These are phyloP conservation scores for Cryptococcus wingfieldii DNA, from an alignment of 1,284 basidiomycete genomes.

Conservation along the genomic window DNA sequence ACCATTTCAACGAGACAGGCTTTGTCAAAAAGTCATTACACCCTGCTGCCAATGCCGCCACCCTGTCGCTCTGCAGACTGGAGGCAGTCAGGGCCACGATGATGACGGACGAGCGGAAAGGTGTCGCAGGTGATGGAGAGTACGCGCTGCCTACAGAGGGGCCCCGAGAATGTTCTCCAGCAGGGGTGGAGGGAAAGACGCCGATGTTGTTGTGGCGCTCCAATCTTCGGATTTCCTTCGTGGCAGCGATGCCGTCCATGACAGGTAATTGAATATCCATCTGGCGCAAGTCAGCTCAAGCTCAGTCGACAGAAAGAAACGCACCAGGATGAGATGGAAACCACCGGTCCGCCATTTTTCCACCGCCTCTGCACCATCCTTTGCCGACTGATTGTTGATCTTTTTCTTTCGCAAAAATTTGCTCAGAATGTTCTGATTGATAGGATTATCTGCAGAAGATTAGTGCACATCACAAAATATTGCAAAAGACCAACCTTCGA, in stretches of 20 bases:
- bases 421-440: slow-evolving; percentile 94
- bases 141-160: slow-evolving; percentile 8
- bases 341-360: slow-evolving; percentile 90
- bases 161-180: slow-evolving; percentile 51
- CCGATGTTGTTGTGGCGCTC: slow-evolving; percentile 67
- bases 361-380: slow-evolving; percentile 92
- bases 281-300: slow-evolving; percentile 49
- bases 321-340: slow-evolving; percentile 91
- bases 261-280: slow-evolving; percentile 99
- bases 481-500: slow-evolving; percentile 66
- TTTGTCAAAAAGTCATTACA: slow-evolving; percentile 99
- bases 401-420: slow-evolving; percentile 95
- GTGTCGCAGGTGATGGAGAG: slow-evolving; percentile 57
- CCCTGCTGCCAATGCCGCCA: slow-evolving; percentile 90
- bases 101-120: slow-evolving; percentile 90
- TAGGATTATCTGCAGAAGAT: slow-evolving; percentile 76
- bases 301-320: neutral
- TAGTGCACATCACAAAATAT: slow-evolving; percentile 6
- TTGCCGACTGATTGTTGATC: slow-evolving; percentile 92
- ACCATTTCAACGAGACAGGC: slow-evolving; percentile 89
- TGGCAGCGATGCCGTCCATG: slow-evolving; percentile 97
- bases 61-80: slow-evolving; percentile 85
- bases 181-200: slow-evolving; percentile 63
- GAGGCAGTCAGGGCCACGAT: slow-evolving; percentile 98
- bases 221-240: slow-evolving; percentile 86